Conservation (phyloP, 2,329 filamentous ascomycete genomes). For the Fusarium floridanum region DNA sequence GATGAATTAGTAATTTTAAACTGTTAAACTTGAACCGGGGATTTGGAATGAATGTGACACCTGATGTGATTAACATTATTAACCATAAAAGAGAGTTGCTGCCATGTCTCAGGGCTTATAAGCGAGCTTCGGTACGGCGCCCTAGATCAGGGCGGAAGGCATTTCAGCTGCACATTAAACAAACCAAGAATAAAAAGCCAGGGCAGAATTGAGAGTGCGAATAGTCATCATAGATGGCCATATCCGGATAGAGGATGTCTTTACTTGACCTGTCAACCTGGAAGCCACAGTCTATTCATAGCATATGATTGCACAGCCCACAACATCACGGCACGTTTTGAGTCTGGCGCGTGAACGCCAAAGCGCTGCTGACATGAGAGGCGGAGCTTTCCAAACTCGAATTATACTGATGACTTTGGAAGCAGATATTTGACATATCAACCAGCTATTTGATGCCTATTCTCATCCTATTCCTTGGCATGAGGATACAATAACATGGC, state of each 20-base stretch:
- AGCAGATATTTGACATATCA: neutral
- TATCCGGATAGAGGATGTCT: neutral
- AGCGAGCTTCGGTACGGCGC: neutral
- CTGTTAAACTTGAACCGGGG: neutral
- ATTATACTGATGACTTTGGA: neutral
- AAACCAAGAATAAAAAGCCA: neutral
- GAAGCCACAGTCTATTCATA: neutral
- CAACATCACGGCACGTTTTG: neutral
- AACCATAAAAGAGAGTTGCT: neutral
- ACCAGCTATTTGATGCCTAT: neutral
- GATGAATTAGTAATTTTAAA: slow-evolving; percentile 12
- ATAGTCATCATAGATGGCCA: neutral
- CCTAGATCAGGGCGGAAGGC: neutral
- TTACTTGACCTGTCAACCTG: neutral
- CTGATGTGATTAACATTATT: neutral
- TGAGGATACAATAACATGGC: neutral
- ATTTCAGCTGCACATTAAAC: neutral
- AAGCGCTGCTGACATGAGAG: neutral
- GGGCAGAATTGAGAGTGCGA: neutral
- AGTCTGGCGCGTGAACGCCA: neutral
- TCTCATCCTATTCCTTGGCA: neutral
- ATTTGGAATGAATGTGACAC: neutral
- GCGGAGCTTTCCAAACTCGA: neutral
- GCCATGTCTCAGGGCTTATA: neutral
- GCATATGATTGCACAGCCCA: neutral